A percentile compares a stretch with the other conserved stretches of the same genome.
Evolutionary conservation across 2,329 filamentous ascomycete species (phyloP).

Genomic region (Phaeosphaeria sp.): DNA sequence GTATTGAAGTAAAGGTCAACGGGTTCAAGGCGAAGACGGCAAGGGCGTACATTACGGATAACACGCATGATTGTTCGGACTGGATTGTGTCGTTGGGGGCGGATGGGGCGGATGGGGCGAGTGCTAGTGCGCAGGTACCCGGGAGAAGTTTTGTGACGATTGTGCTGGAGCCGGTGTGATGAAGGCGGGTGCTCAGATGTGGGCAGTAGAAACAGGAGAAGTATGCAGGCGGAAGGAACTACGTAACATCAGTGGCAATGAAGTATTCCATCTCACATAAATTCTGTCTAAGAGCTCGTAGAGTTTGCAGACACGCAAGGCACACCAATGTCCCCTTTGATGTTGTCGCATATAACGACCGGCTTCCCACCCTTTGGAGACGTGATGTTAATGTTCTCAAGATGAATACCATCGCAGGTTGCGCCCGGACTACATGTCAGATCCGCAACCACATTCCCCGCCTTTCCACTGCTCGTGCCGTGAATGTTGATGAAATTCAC

Average conservation of each 20-base stretch:
- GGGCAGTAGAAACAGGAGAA: too few relatives aligned
- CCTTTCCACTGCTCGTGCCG: slow-evolving; percentile 63
- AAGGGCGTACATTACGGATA: slow-evolving; percentile 50
- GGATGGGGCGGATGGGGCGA: slow-evolving; percentile 27
- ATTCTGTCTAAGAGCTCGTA: background rate
- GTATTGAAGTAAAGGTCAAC: slow-evolving; percentile 31
- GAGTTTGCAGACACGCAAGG: slow-evolving; percentile 41
- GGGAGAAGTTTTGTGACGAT: slow-evolving; percentile 38
- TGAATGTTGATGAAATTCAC: slow-evolving; percentile 66
- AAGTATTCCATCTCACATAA: background rate
- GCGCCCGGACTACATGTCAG: slow-evolving; percentile 65
- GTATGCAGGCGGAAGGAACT: too few relatives aligned
- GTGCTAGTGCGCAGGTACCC: slow-evolving; percentile 28
- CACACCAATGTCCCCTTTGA: slow-evolving; percentile 51
- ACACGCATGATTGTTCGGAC: slow-evolving; percentile 34
- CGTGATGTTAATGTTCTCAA: slow-evolving; percentile 63
- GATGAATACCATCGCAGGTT: slow-evolving; percentile 62
- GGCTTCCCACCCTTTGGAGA: slow-evolving; percentile 54
- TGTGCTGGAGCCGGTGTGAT: slow-evolving; percentile 20
- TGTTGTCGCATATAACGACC: slow-evolving; percentile 59
- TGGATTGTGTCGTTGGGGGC: slow-evolving; percentile 12
- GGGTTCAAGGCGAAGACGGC: slow-evolving; percentile 35
- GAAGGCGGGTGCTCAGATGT: too few relatives aligned
- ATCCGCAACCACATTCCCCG: slow-evolving; percentile 62
- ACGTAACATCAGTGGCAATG: background rate